Conservation (phyloP, 345 rosid genomes). For the Salix suchowensis region DNA sequence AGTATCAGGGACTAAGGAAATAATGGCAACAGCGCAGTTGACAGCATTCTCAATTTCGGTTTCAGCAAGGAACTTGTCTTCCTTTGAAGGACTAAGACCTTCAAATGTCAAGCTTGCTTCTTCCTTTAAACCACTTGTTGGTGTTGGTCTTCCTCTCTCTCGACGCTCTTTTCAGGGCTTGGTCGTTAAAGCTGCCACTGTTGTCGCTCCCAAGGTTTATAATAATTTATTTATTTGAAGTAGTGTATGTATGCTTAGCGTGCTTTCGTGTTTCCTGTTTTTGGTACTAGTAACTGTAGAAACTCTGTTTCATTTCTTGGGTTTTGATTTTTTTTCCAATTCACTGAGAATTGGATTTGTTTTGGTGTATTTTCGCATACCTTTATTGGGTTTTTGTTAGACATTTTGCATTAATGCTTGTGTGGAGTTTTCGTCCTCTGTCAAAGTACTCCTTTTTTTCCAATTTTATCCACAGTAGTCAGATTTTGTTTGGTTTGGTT, state of each 20-base stretch:
- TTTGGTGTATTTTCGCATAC: not conserved
- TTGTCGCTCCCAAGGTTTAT: constrained; percentile 87
- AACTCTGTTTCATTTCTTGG: not conserved
- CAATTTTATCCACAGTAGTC: not conserved
- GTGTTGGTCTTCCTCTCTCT: constrained; percentile 19
- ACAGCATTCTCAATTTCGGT: constrained; percentile 51
- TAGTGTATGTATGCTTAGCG: not conserved
- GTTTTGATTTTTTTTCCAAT: not conserved
- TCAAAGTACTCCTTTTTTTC: not conserved
- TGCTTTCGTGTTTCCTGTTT: not conserved
- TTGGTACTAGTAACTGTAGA: not conserved
- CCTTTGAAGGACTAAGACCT: constrained; percentile 60
- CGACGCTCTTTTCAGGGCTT: constrained; percentile 43
- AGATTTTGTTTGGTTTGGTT: not conserved
- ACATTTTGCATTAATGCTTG: no score
- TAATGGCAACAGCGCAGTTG: constrained; percentile 66
- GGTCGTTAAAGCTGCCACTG: constrained; percentile 77
- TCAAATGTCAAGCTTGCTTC: constrained; percentile 51
- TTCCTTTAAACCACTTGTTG: constrained; percentile 36
- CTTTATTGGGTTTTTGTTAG: not conserved
- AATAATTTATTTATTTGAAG: not conserved
- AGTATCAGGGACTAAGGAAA: not conserved
- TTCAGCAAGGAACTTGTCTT: constrained; percentile 47
- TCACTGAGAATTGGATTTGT: not conserved
- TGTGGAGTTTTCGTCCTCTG: no score